Evolutionary conservation across 495 filamentous ascomycete genomes (phyloP).

Genomic region (Bombardia bombarda): DNA sequence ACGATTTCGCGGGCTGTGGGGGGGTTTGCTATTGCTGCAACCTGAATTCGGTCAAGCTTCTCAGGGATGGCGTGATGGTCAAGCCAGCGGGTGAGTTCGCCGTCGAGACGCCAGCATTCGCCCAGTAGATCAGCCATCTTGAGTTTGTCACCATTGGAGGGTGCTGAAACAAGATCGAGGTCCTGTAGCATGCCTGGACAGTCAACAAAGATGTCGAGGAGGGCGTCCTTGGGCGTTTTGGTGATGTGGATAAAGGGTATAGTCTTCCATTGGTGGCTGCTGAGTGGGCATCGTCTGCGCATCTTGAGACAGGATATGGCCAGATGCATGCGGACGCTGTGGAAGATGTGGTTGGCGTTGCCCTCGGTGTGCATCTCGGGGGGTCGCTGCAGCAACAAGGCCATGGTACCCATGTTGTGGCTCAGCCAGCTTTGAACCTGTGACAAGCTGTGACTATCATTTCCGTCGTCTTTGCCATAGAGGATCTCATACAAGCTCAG

Average conservation of each 20-base stretch:
- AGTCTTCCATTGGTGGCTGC: slow-evolving; percentile 2
- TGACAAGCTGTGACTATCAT: neutral
- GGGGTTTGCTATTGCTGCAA: neutral
- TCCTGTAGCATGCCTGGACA: neutral
- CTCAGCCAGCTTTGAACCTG: neutral
- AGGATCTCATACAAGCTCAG: neutral
- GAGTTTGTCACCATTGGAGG: neutral
- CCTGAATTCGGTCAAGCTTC: neutral
- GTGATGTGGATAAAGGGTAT: neutral
- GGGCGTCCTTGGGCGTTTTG: slow-evolving; percentile 2
- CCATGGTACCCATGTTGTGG: neutral
- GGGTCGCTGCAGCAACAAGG: neutral
- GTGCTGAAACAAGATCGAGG: neutral
- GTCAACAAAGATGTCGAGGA: slow-evolving; percentile 3
- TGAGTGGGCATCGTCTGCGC: neutral
- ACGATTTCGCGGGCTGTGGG: neutral
- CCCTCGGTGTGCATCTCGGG: neutral
- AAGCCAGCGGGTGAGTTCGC: neutral
- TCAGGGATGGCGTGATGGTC: neutral
- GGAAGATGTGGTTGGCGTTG: neutral
- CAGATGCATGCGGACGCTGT: neutral
- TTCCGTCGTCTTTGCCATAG: neutral
- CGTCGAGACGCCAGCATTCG: neutral
- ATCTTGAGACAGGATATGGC: neutral
- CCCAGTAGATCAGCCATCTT: neutral